Evolutionary conservation across 2,329 filamentous ascomycete genomes (phyloP), one percentile per base, ranked within the genome.

Genomic region (Chaetomium sp.): DNA sequence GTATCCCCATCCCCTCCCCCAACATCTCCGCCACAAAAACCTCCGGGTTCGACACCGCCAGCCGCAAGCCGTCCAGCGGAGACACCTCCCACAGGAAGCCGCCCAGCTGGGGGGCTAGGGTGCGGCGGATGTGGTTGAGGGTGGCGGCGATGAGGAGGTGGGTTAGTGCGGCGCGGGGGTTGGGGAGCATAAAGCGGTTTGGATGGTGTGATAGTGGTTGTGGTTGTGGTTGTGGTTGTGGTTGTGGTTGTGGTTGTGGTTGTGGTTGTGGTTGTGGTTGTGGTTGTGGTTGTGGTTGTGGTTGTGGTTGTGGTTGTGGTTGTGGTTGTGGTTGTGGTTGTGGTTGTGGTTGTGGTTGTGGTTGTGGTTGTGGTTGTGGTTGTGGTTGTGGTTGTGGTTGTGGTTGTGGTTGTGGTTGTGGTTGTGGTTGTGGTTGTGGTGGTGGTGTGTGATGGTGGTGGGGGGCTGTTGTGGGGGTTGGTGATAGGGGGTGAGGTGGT

Each of bases 51-150:
- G 75, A 75, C 16, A 70, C 69, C n/a, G 74, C 78, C 50, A 76
- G 70, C 61, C 76, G 78, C 68, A 79, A 73, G 65, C 71, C 71
- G 31, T 74, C 76, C 61, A 76, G 70, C 12, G 76, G 76, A 25
- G 31, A 25, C 2, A 69, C 69, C 64, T 68, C 62, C 68, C 74
- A 74, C 13, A 74, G 57, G 35, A 74, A 76, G 25, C 73, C 67
- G 3, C 72, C 74, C 0, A 76, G 64, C 69, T 67, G 72, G 7
- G 75, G 76, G 12, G 62, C 50, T 0, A 79, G 63, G n/a, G 74
- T 69, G 23, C 76, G 71, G 4, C 77, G 75, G 19, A 78, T 70
- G 67, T 82, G 79, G 72, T 81, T 76, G 29, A 75, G 50, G 13
- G 80, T 64, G 19, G 78, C 73, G 57, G 79, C 79, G 47, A 74